Evolutionary conservation across 306 rosid genomes (phyloP), one percentile per base, ranked within the genome.

Genomic region (Quercus wislizeni): DNA sequence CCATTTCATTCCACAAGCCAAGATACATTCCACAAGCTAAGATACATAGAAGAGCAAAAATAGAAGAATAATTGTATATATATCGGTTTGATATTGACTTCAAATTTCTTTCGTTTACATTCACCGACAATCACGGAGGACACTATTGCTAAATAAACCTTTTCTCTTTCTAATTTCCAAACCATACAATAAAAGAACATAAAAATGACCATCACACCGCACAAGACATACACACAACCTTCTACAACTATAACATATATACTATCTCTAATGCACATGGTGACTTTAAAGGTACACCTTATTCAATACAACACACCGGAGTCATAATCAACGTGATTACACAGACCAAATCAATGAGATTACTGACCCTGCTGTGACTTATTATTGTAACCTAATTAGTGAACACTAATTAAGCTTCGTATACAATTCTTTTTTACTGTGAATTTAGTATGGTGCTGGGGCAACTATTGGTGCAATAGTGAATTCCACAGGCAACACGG

Each of bases 371-470:
- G 27, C 28, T 35, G 52, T 59, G 31, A 52, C 76, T 73, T 54
- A 27, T 72, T 72, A 72, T 72, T 72, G 56, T 65, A 65, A 65
- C 46, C 12, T 30, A 30, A 35, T 35, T 30, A 30, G 5, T 31
- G 5, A 15, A 13, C 12, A 61, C 7, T 1, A 62, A 1, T 17
- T 5, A 31, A 11, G 20, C 43, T 64, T 46, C 55, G 33, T 71
- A 5, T 41, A 17, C 59, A 11, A 79, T 8, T 72, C 51, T 49
- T 69, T 73, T 14, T 4, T 19, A 43, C 13, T 43, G 14, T 8
- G 13, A 43, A 14, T 18, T 73, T 55, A 83, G 77, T 3, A 71
- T 21, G 89, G 85, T 51, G 79, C 79, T 12, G 91, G 90, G 70
- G 89, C 59, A 74, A 11, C 74, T 13, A 43, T 6, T 0, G 85